Evolutionary conservation across 2,329 filamentous ascomycete species (phyloP).

Genomic region (Fusarium coffeatum): DNA sequence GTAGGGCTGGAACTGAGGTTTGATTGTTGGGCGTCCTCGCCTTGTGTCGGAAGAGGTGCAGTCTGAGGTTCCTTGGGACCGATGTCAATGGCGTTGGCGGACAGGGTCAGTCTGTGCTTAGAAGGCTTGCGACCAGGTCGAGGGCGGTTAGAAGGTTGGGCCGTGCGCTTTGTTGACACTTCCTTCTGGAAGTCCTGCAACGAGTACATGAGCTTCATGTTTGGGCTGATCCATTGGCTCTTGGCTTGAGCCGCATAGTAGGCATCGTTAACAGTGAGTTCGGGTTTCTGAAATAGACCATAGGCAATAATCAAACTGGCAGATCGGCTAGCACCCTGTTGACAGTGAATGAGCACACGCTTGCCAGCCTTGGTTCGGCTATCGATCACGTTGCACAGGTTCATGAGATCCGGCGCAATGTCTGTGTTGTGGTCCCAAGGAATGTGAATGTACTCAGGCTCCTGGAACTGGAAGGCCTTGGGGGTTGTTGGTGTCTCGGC

Average conservation of each 20-base stretch:
- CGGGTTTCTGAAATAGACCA: conserved; percentile 81
- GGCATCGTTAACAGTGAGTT: conserved; percentile 82
- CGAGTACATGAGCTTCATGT: conserved; percentile 93
- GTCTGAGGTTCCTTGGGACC: conserved; percentile 68
- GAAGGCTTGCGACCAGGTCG: conserved; percentile 66
- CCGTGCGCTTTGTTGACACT: conserved; percentile 62
- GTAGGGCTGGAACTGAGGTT: conserved; percentile 55
- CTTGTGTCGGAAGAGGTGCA: conserved; percentile 68
- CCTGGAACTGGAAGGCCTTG: conserved; percentile 61
- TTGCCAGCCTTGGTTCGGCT: conserved; percentile 77
- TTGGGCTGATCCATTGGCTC: conserved; percentile 89
- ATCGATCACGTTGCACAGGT: conserved; percentile 81
- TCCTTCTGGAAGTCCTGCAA: conserved; percentile 83
- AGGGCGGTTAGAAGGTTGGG: conserved; percentile 61
- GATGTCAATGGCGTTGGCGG: conserved; percentile 67
- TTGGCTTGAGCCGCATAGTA: conserved; percentile 84
- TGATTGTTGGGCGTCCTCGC: conserved; percentile 56
- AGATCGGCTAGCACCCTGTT: conserved; percentile 86
- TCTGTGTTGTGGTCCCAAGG: conserved; percentile 92
- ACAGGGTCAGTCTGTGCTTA: conserved; percentile 70
- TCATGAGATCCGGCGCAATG: conserved; percentile 80
- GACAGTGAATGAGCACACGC: conserved; percentile 84
- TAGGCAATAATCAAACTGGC: conserved; percentile 90
- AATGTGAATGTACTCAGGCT: conserved; percentile 87
- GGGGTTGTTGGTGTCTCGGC: conserved; percentile 65